These are phyloP conservation scores for Arxiozyma heterogenica DNA, from an alignment of 1,139 yeast species.

Conservation along the genomic window DNA sequence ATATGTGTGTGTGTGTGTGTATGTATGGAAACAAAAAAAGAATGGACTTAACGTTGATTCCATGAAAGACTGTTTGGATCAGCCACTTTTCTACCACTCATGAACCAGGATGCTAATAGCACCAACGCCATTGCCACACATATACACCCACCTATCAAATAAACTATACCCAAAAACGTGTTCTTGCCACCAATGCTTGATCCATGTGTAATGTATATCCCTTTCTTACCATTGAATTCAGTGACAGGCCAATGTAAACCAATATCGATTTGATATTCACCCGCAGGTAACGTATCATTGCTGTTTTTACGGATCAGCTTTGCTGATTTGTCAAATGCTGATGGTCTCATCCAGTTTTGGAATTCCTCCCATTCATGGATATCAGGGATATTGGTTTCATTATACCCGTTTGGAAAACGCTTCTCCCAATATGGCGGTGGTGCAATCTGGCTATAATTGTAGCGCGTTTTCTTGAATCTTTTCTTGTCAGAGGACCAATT, in stretches of 20 bases:
- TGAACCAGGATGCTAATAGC: slow-evolving; percentile 40
- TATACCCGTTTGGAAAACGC: slow-evolving; percentile 62
- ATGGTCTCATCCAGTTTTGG: slow-evolving; percentile 83
- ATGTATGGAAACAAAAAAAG: too few relatives aligned
- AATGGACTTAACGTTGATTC: slow-evolving; percentile 17
- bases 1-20: too few relatives aligned
- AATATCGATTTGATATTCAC: slow-evolving; percentile 51
- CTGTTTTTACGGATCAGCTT: slow-evolving; percentile 56
- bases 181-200: slow-evolving; percentile 65
- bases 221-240: slow-evolving; percentile 61
- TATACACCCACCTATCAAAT: slow-evolving; percentile 53
- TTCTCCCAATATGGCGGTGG: slow-evolving; percentile 76
- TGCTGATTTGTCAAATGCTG: slow-evolving; percentile 62
- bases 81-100: slow-evolving; percentile 32
- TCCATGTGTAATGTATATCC: slow-evolving; percentile 57
- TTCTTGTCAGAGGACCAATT: slow-evolving; percentile 60
- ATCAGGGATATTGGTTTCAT: slow-evolving; percentile 53
- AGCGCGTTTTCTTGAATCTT: slow-evolving; percentile 51
- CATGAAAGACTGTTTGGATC: slow-evolving; percentile 27
- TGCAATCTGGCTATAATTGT: slow-evolving; percentile 48
- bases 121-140: slow-evolving; percentile 41
- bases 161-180: slow-evolving; percentile 55
- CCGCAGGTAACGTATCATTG: slow-evolving; percentile 41
- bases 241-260: slow-evolving; percentile 63
- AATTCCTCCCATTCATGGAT: slow-evolving; percentile 47